Evolutionary conservation across 129 eudicot species (phyloP).

Genomic region (Arctium minus): DNA sequence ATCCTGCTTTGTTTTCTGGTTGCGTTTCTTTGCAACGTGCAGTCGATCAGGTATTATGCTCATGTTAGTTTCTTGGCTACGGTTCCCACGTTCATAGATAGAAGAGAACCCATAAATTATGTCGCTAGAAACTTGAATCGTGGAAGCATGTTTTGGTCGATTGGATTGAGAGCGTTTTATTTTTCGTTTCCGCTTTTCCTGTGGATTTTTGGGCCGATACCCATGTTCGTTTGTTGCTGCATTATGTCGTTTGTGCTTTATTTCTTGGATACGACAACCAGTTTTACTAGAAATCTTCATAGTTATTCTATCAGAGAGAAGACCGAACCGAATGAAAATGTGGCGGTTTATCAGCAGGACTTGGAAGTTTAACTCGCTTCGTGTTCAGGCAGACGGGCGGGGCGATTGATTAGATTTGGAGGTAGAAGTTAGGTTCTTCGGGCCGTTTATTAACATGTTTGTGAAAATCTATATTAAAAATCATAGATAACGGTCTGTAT

Average conservation of each 20-base stretch:
- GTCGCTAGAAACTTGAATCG: constrained; percentile 64
- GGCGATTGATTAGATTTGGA: neutral
- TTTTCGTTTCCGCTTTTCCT: constrained; percentile 84
- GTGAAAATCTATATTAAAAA: neutral
- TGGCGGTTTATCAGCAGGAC: neutral
- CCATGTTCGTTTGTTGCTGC: constrained; percentile 70
- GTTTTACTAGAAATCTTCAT: constrained; percentile 63
- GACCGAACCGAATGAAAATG: constrained; percentile 19
- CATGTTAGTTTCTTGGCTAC: constrained; percentile 80
- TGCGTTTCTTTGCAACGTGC: constrained; percentile 85
- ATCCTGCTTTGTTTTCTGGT: constrained; percentile 72
- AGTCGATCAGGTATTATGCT: constrained; percentile 78
- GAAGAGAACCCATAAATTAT: constrained; percentile 46
- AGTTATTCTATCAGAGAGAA: constrained; percentile 40
- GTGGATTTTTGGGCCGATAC: constrained; percentile 86
- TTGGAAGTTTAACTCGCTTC: neutral
- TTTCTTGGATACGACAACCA: constrained; percentile 74
- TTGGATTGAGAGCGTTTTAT: constrained; percentile 85
- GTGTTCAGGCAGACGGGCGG: neutral
- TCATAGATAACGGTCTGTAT: neutral
- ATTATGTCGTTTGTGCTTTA: constrained; percentile 60
- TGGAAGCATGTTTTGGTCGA: constrained; percentile 88
- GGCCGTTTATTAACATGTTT: neutral
- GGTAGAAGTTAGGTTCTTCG: neutral
- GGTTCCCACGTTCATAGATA: constrained; percentile 47